A percentile compares a stretch with the other conserved stretches of the same genome.
Conservation (phyloP, 2,329 filamentous ascomycete genomes). For the Decorospora gaudefroyi region DNA sequence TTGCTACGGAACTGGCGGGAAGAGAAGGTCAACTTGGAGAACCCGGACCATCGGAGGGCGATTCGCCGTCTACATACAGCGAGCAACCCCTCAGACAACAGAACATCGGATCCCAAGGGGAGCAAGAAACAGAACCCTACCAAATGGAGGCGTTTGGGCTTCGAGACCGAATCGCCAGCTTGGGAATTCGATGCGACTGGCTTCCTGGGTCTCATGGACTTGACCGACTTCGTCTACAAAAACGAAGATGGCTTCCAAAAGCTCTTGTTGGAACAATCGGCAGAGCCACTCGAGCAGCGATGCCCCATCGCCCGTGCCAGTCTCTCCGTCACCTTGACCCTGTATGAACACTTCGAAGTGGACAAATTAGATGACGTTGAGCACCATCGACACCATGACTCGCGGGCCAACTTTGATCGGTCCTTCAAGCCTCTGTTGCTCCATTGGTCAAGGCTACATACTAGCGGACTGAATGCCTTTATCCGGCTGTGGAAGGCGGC, state of each 20-base stretch:
- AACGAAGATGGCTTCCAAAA: constrained; percentile 94
- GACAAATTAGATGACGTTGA: constrained; percentile 82
- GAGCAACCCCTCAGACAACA: constrained; percentile 72
- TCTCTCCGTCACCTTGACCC: constrained; percentile 79
- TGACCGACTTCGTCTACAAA: constrained; percentile 90
- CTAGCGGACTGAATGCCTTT: constrained; percentile 82
- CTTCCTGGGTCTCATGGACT: constrained; percentile 95
- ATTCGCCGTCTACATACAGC: constrained; percentile 84
- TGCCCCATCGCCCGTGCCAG: constrained; percentile 89
- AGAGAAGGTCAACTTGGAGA: constrained; percentile 80
- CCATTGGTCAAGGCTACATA: constrained; percentile 91
- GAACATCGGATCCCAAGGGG: constrained; percentile 49
- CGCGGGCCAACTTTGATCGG: constrained; percentile 77
- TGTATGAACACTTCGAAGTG: constrained; percentile 96
- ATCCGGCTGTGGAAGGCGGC: constrained; percentile 92
- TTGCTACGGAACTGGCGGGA: constrained; percentile 86
- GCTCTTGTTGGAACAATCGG: constrained; percentile 83
- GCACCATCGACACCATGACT: constrained; percentile 75
- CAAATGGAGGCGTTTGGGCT: constrained; percentile 91
- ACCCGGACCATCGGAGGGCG: constrained; percentile 83
- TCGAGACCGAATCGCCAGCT: constrained; percentile 85
- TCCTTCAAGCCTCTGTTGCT: constrained; percentile 85
- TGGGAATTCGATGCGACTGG: constrained; percentile 84
- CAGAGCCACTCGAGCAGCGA: constrained; percentile 69
- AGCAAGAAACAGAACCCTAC: constrained; percentile 79